Evolutionary conservation across 1,284 basidiomycete species (phyloP).

Genomic region (Athelia psychrophila): DNA sequence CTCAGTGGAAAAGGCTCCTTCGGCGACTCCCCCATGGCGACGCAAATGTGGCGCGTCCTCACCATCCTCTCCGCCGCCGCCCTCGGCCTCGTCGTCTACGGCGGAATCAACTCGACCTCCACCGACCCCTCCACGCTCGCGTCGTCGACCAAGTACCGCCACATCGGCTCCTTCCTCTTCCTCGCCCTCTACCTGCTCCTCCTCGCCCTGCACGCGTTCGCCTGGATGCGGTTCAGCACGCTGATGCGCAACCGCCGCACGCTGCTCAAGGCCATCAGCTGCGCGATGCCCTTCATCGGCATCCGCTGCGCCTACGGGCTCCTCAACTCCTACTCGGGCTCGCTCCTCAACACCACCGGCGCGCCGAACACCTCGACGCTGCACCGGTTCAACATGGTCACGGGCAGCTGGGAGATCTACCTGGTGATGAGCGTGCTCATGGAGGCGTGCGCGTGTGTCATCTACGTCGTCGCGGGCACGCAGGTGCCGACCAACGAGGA

Average conservation of each 20-base stretch:
- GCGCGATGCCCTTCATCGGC: slow-evolving; percentile 56
- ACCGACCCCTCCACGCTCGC: slow-evolving; percentile 11
- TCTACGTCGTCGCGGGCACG: slow-evolving; percentile 4
- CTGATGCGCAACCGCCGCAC: slow-evolving; percentile 51
- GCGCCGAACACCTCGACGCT: slow-evolving; percentile 3
- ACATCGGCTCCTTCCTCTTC: slow-evolving; percentile 48
- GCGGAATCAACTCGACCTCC: slow-evolving; percentile 26
- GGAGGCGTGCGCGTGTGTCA: slow-evolving; percentile 7
- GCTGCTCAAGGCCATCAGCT: slow-evolving; percentile 50
- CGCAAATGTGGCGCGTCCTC: slow-evolving; percentile 33
- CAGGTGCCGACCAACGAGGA: background rate
- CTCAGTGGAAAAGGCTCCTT: slow-evolving; percentile 20
- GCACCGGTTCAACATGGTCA: slow-evolving; percentile 7
- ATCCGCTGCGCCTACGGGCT: slow-evolving; percentile 53
- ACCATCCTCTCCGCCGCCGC: slow-evolving; percentile 38
- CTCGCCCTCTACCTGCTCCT: slow-evolving; percentile 43
- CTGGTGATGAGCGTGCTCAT: slow-evolving; percentile 9
- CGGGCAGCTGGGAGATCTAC: slow-evolving; percentile 9
- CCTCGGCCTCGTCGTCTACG: slow-evolving; percentile 48
- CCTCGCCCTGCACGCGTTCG: slow-evolving; percentile 37
- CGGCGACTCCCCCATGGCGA: slow-evolving; percentile 8
- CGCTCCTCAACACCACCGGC: background rate
- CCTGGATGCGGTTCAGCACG: slow-evolving; percentile 43
- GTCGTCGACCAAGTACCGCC: slow-evolving; percentile 34
- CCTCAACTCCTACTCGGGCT: slow-evolving; percentile 47